phyloP scores from a whole-genome alignment of 805 yeast species.

The Zygosaccharomyces bailii region DNA sequence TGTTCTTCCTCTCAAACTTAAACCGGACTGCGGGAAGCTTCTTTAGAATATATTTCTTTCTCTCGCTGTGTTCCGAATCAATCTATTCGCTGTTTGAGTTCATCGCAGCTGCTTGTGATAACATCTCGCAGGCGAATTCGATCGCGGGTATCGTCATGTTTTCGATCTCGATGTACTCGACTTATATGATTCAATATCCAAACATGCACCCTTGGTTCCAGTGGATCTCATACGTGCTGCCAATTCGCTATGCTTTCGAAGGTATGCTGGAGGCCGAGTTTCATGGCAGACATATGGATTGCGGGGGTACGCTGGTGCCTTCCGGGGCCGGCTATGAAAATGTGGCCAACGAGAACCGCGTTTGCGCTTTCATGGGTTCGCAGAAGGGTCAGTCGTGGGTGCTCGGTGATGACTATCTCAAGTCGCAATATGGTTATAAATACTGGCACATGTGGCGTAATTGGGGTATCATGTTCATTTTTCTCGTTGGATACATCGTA shows the following conservation, averaged over 20 bases:
- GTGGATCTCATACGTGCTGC: slow-evolving; percentile 55
- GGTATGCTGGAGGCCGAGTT: slow-evolving; percentile 62
- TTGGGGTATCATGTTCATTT: slow-evolving; percentile 62
- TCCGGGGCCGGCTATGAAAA: slow-evolving; percentile 49
- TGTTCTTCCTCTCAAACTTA: slow-evolving; percentile 57
- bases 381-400: slow-evolving; percentile 50
- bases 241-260: slow-evolving; percentile 55
- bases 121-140: slow-evolving; percentile 53
- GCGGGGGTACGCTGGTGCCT: slow-evolving; percentile 46
- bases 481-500: slow-evolving; percentile 22
- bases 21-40: slow-evolving; percentile 50
- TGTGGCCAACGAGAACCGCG: slow-evolving; percentile 35
- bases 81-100: slow-evolving; percentile 45
- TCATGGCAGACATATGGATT: slow-evolving; percentile 38
- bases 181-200: slow-evolving; percentile 57
- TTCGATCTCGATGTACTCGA: slow-evolving; percentile 52
- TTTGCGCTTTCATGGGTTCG: slow-evolving; percentile 64
- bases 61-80: slow-evolving; percentile 25
- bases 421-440: slow-evolving; percentile 46
- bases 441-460: slow-evolving; percentile 75
- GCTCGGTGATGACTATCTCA: slow-evolving; percentile 57
- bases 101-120: slow-evolving; percentile 48
- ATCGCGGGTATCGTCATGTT: slow-evolving; percentile 51
- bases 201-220: slow-evolving; percentile 64
- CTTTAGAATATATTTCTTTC: slow-evolving; percentile 48